phyloP scores from a whole-genome alignment of 148 eudicot species.

The Cornus kousa region DNA sequence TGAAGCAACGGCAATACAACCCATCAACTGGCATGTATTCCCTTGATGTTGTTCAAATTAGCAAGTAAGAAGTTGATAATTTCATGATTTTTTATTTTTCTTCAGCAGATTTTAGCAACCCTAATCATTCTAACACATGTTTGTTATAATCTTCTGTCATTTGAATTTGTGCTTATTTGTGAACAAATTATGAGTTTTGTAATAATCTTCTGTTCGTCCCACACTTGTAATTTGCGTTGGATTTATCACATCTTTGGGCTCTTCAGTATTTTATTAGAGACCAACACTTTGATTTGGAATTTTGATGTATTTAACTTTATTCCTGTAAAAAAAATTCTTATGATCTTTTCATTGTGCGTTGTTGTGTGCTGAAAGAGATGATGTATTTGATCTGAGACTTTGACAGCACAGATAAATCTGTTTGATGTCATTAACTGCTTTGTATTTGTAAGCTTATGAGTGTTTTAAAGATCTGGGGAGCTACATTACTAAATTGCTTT shows the following conservation, averaged over 20 bases:
- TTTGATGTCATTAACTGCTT: background rate
- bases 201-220: no score
- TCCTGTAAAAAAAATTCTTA: background rate
- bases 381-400: background rate
- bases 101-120: background rate
- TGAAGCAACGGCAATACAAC: conserved; percentile 93
- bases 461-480: background rate
- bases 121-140: background rate
- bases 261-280: background rate
- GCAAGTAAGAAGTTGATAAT: conserved; percentile 53
- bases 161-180: background rate
- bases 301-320: background rate
- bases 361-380: background rate
- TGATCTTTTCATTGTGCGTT: background rate
- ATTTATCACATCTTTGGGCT: background rate
- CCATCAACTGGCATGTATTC: conserved; percentile 97
- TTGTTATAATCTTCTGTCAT: background rate
- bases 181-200: background rate
- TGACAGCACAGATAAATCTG: background rate
- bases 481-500: background rate
- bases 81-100: background rate
- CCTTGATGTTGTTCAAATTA: conserved; percentile 84
- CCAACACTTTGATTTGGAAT: background rate
- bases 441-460: background rate
- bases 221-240: background rate